Conservation (phyloP, 1,284 basidiomycete species). For the Bondarzewia mesenterica region DNA sequence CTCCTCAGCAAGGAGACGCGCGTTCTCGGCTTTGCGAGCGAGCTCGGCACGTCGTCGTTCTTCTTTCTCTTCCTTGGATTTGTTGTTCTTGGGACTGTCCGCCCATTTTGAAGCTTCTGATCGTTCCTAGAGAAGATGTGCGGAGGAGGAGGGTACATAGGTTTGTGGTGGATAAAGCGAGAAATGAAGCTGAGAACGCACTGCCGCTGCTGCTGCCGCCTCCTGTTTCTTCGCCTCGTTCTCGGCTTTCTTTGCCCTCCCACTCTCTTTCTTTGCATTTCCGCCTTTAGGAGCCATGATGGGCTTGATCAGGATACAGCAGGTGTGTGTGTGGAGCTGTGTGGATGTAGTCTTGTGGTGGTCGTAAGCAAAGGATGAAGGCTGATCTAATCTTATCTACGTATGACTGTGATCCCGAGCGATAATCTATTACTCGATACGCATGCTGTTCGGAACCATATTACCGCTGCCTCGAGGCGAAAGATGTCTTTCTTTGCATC, state of each 20-base stretch:
- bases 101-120: conserved; percentile 79
- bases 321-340: no score
- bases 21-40: conserved; percentile 70
- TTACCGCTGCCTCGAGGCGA: conserved; percentile 1
- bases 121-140: conserved; percentile 42
- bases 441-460: not conserved
- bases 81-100: conserved; percentile 48
- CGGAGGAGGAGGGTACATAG: not conserved
- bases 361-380: not conserved
- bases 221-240: conserved; percentile 78
- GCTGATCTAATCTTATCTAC: conserved; percentile 10
- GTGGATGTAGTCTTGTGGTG: no score
- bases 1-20: conserved; percentile 77
- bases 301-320: not conserved
- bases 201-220: conserved; percentile 50
- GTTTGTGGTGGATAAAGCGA: conserved; percentile 4
- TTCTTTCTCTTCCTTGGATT: conserved; percentile 69
- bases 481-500: not conserved
- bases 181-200: conserved; percentile 18
- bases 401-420: not conserved
- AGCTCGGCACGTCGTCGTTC: conserved; percentile 69
- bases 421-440: no score
- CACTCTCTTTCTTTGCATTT: conserved; percentile 86
- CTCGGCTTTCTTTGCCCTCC: conserved; percentile 87
- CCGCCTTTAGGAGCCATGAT: conserved; percentile 82